Percentiles rank a stretch among this genome's conserved stretches.
Conservation (phyloP, 306 rosid genomes). For the Castanea sativa region DNA sequence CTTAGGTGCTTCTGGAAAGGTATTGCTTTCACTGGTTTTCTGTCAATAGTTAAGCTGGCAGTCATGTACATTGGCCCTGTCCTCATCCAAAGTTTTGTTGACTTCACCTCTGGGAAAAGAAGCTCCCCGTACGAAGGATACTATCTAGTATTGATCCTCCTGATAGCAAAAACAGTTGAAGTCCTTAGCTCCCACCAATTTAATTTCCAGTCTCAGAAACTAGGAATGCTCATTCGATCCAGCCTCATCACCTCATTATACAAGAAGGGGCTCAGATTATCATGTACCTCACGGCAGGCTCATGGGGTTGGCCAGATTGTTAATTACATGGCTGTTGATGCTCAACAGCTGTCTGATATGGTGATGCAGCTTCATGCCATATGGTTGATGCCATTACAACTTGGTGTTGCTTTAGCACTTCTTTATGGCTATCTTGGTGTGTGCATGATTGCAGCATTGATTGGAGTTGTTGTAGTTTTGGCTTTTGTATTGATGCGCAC, state of each 20-base stretch:
- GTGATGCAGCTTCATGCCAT: constrained; percentile 79
- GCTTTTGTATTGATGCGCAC: constrained; percentile 46
- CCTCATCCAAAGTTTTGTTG: constrained; percentile 70
- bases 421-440: constrained; percentile 63
- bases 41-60: constrained; percentile 55
- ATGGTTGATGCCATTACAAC: constrained; percentile 93
- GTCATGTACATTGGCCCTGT: constrained; percentile 82
- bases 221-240: constrained; percentile 87
- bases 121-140: constrained; percentile 81
- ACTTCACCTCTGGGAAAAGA: constrained; percentile 73
- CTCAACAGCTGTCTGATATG: constrained; percentile 89
- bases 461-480: constrained; percentile 49
- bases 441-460: constrained; percentile 43
- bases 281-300: constrained; percentile 75
- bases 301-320: constrained; percentile 94
- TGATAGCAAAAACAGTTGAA: constrained; percentile 65
- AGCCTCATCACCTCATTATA: constrained; percentile 78
- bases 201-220: constrained; percentile 84
- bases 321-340: constrained; percentile 95
- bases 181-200: constrained; percentile 76
- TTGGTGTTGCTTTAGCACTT: constrained; percentile 52
- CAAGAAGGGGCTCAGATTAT: constrained; percentile 75
- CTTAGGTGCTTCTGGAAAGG: constrained; percentile 78
- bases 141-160: constrained; percentile 67
- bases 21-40: constrained; percentile 64